Evolutionary conservation across 805 yeast genomes (phyloP), one percentile per base, ranked within the genome.

Genomic region (Saturnispora galanensis): DNA sequence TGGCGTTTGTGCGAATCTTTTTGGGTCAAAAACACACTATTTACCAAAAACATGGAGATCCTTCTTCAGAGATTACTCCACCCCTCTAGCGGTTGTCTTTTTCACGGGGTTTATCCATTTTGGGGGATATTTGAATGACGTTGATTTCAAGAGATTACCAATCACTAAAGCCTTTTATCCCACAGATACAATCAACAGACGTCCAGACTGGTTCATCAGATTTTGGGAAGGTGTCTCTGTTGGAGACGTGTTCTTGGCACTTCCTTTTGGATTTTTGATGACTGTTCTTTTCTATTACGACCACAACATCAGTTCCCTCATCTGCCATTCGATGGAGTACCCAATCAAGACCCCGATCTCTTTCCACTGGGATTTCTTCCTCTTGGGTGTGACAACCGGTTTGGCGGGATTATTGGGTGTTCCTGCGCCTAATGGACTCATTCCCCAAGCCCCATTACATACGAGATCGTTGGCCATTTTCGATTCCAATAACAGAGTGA

Each of bases 401-500:
- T 61, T 90, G 1, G 71, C 95, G 3, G 97, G 97, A 0, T 62
- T 90, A 1, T 57, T 90, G 10, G 98, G 97, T 0, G 71, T 93
- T 2, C 98, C 97, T 0, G 88, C 97, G 2, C 97, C 97, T 0
- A 93, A 93, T 63, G 98, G 98, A 0, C 68, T 90, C 30, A 90
- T 90, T 37, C 98, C 98, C 1, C 98, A 90, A 61, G 97, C 98
- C 0, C 97, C 97, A 2, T 59, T 93, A 31, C 98, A 90, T 55
- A 88, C 97, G 0, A 75, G 73, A 35, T 77, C 96, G 0, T 63
- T 90, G 29, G 73, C 86, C 35, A 78, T 84, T 11, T 70, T 71
- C 50, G 71, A 72, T 42, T 58, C 60, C 42, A 62, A 64, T 43
- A 57, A 57, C 30, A 52, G 41, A 16, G 68, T 75, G 1, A 57